These are phyloP conservation scores for Fusarium neocosmosporiellum DNA, from an alignment of 2,329 filamentous ascomycete species.

Conservation along the genomic window DNA sequence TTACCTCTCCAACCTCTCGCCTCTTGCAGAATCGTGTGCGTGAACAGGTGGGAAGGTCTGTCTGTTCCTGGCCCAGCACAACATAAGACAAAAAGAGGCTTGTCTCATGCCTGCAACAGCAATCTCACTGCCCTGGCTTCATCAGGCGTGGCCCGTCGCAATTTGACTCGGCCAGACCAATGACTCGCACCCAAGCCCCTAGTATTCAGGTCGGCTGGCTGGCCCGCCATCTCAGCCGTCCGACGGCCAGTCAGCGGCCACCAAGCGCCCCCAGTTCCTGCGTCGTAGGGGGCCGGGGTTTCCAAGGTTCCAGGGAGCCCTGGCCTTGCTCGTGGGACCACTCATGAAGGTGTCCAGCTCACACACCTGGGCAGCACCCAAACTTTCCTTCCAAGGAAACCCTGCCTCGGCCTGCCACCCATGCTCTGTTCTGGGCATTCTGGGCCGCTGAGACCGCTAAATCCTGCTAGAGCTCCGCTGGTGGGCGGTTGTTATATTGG, in stretches of 20 bases:
- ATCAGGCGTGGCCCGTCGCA: constrained; percentile 41
- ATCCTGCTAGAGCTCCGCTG: constrained; percentile 30
- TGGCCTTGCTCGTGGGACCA: constrained; percentile 16
- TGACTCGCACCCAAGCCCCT: constrained; percentile 16
- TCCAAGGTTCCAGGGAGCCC: not conserved
- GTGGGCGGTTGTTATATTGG: constrained; percentile 36
- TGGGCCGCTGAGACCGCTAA: constrained; percentile 35
- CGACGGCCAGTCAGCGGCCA: constrained; percentile 22
- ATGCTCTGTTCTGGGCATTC: constrained; percentile 18
- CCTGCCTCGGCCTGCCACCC: constrained; percentile 20
- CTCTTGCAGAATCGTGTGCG: not conserved
- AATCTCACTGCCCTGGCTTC: constrained; percentile 42
- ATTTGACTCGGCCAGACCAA: constrained; percentile 38
- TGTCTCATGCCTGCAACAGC: constrained; percentile 42
- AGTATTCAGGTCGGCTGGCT: constrained; percentile 14
- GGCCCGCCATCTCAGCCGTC: constrained; percentile 33
- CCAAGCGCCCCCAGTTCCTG: constrained; percentile 26
- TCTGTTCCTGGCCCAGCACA: not conserved
- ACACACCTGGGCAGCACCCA: constrained; percentile 18
- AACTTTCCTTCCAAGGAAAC: constrained; percentile 26
- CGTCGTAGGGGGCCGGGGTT: constrained; percentile 27
- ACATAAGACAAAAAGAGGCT: constrained; percentile 21
- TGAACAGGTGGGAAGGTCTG: not conserved
- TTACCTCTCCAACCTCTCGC: not conserved
- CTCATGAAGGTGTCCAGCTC: constrained; percentile 9